Conservation (phyloP, 2,329 filamentous ascomycete species). For the Fusarium illudens region DNA sequence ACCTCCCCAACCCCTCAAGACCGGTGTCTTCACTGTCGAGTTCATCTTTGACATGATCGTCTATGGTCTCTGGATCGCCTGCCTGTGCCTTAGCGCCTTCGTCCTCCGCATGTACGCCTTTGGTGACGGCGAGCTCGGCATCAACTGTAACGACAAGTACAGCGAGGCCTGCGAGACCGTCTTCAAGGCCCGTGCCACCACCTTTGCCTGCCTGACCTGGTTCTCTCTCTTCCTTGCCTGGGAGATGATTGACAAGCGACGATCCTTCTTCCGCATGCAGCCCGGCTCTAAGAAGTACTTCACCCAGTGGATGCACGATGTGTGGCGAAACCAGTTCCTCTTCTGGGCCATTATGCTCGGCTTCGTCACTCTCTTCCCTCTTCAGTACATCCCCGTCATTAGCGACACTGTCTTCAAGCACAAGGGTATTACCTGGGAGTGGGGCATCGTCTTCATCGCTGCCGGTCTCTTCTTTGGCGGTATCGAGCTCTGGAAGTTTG, state of each 20-base stretch:
- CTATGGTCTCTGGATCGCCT: slow-evolving; percentile 74
- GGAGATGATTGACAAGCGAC: slow-evolving; percentile 78
- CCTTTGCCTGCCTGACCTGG: slow-evolving; percentile 79
- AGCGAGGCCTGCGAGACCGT: slow-evolving; percentile 65
- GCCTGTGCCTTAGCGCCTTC: slow-evolving; percentile 70
- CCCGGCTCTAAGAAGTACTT: slow-evolving; percentile 67
- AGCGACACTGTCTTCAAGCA: slow-evolving; percentile 69
- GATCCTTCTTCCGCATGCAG: slow-evolving; percentile 79
- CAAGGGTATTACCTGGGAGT: slow-evolving; percentile 68
- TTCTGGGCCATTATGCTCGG: slow-evolving; percentile 68
- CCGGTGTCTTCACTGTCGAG: slow-evolving; percentile 72
- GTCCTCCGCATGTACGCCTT: slow-evolving; percentile 71
- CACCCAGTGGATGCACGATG: slow-evolving; percentile 71
- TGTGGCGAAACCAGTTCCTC: slow-evolving; percentile 77
- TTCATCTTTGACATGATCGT: slow-evolving; percentile 73
- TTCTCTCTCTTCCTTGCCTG: slow-evolving; percentile 79
- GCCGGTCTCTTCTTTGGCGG: slow-evolving; percentile 65
- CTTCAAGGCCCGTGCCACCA: slow-evolving; percentile 76
- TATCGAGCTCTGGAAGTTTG: slow-evolving; percentile 67
- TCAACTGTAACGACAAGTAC: slow-evolving; percentile 68
- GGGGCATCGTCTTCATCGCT: slow-evolving; percentile 66
- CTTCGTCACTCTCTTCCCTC: slow-evolving; percentile 59
- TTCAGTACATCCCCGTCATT: slow-evolving; percentile 67
- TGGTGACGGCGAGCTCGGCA: slow-evolving; percentile 66
- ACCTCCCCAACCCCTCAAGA: slow-evolving; percentile 69